phyloP scores from a whole-genome alignment of 345 rosid species.

The Moringa oleifera region DNA sequence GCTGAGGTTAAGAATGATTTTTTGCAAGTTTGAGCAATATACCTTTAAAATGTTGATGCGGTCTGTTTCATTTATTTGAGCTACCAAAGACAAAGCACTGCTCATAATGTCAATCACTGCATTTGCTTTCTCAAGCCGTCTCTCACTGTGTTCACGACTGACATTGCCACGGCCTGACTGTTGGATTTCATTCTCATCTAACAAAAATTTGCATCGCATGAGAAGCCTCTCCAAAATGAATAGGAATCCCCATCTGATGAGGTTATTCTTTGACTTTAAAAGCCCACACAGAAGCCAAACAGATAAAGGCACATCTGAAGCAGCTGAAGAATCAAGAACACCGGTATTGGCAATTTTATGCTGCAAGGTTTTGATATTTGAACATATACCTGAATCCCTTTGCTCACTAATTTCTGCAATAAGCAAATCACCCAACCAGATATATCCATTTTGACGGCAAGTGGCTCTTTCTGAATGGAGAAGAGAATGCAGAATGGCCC shows the following conservation, averaged over 20 bases:
- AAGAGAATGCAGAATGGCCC: constrained; percentile 94
- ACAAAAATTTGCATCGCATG: constrained; percentile 83
- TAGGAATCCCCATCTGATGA: constrained; percentile 84
- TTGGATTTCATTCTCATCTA: constrained; percentile 85
- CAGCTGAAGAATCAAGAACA: constrained; percentile 46
- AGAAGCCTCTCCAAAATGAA: constrained; percentile 93
- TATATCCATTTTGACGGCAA: constrained; percentile 82
- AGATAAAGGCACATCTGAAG: constrained; percentile 77
- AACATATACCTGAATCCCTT: constrained; percentile 56
- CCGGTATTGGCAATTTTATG: constrained; percentile 69
- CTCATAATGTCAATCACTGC: constrained; percentile 94
- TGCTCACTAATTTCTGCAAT: constrained; percentile 83
- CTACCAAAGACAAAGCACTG: constrained; percentile 78
- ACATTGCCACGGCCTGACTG: constrained; percentile 35
- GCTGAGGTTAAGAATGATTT: not conserved
- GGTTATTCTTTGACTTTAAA: constrained; percentile 72
- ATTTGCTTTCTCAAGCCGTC: constrained; percentile 87
- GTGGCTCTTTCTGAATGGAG: constrained; percentile 84
- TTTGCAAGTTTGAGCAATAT: constrained; percentile 17
- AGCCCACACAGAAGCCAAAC: constrained; percentile 88
- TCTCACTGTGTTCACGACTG: constrained; percentile 36
- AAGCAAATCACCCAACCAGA: constrained; percentile 93
- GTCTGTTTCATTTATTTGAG: constrained; percentile 85
- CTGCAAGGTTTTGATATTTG: constrained; percentile 64
- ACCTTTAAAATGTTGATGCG: constrained; percentile 94